Evolutionary conservation across 495 filamentous ascomycete genomes (phyloP).

Genomic region (Penicillium silybi): DNA sequence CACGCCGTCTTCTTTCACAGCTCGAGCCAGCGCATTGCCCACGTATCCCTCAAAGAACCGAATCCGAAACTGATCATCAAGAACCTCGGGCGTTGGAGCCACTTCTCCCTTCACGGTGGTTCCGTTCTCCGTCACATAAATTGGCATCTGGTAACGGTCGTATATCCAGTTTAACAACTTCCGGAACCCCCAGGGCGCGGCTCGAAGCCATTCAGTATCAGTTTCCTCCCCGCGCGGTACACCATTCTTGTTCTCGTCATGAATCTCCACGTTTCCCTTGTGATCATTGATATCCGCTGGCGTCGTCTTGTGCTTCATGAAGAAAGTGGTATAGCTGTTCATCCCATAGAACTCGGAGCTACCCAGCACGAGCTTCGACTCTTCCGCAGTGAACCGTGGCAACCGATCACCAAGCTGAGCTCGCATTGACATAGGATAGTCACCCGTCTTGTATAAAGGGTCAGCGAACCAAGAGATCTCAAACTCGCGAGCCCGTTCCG

Average conservation of each 20-base stretch:
- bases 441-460: constrained; percentile 43
- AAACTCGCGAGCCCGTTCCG: constrained; percentile 44
- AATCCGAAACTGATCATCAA: constrained; percentile 43
- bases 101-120: constrained; percentile 44
- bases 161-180: constrained; percentile 45
- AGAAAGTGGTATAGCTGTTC: constrained; percentile 50
- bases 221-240: constrained; percentile 43
- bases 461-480: constrained; percentile 49
- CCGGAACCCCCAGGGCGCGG: constrained; percentile 37
- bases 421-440: constrained; percentile 47
- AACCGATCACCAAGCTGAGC: constrained; percentile 46
- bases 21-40: constrained; percentile 37
- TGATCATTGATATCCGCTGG: constrained; percentile 40
- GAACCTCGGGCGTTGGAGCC: constrained; percentile 31
- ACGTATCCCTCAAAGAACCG: constrained; percentile 46
- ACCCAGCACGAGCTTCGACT: constrained; percentile 39
- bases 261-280: constrained; percentile 43
- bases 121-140: constrained; percentile 51
- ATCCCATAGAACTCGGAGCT: constrained; percentile 51
- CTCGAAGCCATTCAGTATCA: constrained; percentile 44
- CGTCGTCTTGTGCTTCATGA: constrained; percentile 36
- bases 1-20: constrained; percentile 41
- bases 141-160: constrained; percentile 39
- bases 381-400: constrained; percentile 40
- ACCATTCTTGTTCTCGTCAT: constrained; percentile 42